Conservation (phyloP, 805 yeast species). For the Jamesozyma gamospora region DNA sequence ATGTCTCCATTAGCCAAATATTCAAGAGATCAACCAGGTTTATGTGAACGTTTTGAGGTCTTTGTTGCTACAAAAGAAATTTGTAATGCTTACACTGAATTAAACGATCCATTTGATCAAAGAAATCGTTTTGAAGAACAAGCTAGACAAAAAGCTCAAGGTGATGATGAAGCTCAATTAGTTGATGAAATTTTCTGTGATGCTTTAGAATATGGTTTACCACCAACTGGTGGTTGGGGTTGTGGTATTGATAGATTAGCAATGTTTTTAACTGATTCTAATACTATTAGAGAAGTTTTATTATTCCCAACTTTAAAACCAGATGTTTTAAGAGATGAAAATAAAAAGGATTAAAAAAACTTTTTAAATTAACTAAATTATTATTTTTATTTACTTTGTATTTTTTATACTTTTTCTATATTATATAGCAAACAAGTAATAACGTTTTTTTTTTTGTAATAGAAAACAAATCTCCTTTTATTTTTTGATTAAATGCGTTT, state of each 20-base stretch:
- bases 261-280: constrained; percentile 94
- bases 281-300: constrained; percentile 94
- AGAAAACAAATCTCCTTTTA: too few relatives aligned
- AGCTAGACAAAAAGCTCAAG: constrained; percentile 96
- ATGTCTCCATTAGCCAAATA: constrained; percentile 98
- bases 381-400: too few relatives aligned
- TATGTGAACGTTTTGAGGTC: constrained; percentile 97
- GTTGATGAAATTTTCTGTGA: constrained; percentile 95
- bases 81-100: constrained; percentile 95
- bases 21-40: constrained; percentile 83
- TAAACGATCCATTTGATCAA: constrained; percentile 98
- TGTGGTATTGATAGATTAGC: constrained; percentile 97
- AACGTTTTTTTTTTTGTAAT: too few relatives aligned
- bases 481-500: too few relatives aligned
- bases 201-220: constrained; percentile 95
- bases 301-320: constrained; percentile 99
- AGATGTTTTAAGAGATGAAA: constrained; percentile 40
- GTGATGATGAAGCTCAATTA: constrained; percentile 97
- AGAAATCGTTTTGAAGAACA: constrained; percentile 97
- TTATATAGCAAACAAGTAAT: too few relatives aligned
- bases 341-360: constrained; percentile 22
- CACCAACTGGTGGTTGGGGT: constrained; percentile 99
- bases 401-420: too few relatives aligned
- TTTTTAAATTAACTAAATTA: too few relatives aligned
- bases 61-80: constrained; percentile 98